Percentiles rank a stretch among this genome's conserved stretches.
phyloP scores from a whole-genome alignment of 2,329 filamentous ascomycete genomes.

The Fusarium pilosicola region DNA sequence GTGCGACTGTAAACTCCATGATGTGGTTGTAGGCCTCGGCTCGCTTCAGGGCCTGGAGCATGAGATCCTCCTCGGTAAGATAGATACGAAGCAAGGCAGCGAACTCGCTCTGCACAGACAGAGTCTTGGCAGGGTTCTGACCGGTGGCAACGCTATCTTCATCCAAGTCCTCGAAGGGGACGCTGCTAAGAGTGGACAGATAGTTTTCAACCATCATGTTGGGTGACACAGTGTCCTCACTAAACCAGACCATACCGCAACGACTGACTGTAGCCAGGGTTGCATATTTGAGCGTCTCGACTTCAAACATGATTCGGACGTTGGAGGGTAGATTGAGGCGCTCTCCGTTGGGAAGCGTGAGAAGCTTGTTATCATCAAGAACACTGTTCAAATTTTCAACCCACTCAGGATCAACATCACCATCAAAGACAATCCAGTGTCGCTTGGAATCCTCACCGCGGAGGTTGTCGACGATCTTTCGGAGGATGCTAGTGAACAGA shows the following conservation, averaged over 20 bases:
- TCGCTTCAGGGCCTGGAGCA: conserved; percentile 78
- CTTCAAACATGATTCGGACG: conserved; percentile 99
- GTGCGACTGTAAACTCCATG: conserved; percentile 96
- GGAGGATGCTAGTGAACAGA: conserved; percentile 95
- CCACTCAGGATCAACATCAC: conserved; percentile 99
- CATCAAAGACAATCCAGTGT: conserved; percentile 99
- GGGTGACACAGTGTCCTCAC: conserved; percentile 93
- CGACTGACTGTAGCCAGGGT: conserved; percentile 98
- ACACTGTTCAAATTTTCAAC: conserved; percentile 99
- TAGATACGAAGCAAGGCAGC: conserved; percentile 82
- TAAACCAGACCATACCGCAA: conserved; percentile 99
- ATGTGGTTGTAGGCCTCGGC: conserved; percentile 90
- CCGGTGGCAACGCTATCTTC: conserved; percentile 85
- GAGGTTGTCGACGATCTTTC: conserved; percentile 98
- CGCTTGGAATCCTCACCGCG: conserved; percentile 96
- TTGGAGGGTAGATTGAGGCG: conserved; percentile 94
- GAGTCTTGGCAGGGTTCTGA: conserved; percentile 79
- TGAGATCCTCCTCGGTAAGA: conserved; percentile 82
- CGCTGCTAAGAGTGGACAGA: conserved; percentile 81
- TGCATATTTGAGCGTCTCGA: conserved; percentile 96
- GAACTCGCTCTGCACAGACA: conserved; percentile 80
- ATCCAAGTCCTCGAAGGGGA: conserved; percentile 93
- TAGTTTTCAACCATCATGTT: conserved; percentile 95
- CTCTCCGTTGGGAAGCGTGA: conserved; percentile 97
- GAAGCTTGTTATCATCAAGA: conserved; percentile 96